Percentiles rank a stretch among this genome's conserved stretches.
Evolutionary conservation across 2,329 filamentous ascomycete genomes (phyloP).

Genomic region (Botryotinia globosa): DNA sequence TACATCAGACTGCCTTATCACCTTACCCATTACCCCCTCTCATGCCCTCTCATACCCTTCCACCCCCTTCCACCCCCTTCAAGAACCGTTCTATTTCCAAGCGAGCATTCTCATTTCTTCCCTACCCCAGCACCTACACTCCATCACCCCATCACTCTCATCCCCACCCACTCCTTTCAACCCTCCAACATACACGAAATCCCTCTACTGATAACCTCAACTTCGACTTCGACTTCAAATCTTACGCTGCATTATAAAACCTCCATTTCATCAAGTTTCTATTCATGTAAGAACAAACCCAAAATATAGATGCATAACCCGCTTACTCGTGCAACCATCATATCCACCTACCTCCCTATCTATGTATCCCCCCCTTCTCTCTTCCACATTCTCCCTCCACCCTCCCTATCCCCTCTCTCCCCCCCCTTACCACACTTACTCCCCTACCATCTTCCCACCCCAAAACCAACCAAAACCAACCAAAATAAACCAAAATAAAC

Average conservation of each 20-base stretch:
- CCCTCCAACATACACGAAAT: background rate
- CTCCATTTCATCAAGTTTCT: too few species aligned
- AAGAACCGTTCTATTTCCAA: background rate
- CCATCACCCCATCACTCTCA: background rate
- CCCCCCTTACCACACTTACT: too few species aligned
- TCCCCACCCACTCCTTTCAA: background rate
- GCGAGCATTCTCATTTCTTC: background rate
- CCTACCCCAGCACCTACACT: background rate
- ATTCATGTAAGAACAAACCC: too few species aligned
- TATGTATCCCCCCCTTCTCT: too few species aligned
- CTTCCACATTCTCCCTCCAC: too few species aligned
- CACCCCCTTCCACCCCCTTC: too few species aligned
- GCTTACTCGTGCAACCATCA: background rate
- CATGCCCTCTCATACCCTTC: background rate
- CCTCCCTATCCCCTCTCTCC: too few species aligned
- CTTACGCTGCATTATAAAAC: rapidly evolving
- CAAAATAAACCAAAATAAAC: too few species aligned
- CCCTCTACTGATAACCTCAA: background rate
- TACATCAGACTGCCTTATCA: background rate
- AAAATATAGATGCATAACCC: background rate
- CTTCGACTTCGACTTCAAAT: background rate
- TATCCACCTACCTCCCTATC: background rate
- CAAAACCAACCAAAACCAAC: background rate
- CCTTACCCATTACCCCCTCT: background rate
- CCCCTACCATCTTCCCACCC: background rate